These are phyloP conservation scores for Glonium stellatum DNA, from an alignment of 495 filamentous ascomycete species.

Conservation along the genomic window DNA sequence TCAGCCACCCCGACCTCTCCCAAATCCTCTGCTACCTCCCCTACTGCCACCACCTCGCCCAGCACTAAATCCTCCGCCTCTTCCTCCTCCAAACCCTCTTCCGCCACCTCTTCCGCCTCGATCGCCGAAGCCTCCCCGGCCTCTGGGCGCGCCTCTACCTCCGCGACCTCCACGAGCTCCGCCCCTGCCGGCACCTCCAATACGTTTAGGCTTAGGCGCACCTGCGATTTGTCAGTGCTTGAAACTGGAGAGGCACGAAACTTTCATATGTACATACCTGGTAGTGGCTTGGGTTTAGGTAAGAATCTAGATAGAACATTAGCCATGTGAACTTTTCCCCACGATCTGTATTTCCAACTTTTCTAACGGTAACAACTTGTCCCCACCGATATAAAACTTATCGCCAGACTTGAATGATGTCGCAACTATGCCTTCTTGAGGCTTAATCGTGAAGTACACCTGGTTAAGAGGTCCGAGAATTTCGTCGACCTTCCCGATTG, in stretches of 20 bases:
- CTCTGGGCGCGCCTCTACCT: slow-evolving; percentile 14
- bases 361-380: slow-evolving; percentile 91
- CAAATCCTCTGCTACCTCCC: slow-evolving; percentile 8
- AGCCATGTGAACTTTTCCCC: background rate
- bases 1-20: background rate
- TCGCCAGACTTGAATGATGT: slow-evolving; percentile 90
- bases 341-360: slow-evolving; percentile 42
- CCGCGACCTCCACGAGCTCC: slow-evolving; percentile 15
- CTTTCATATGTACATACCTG: slow-evolving; percentile 44
- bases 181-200: slow-evolving; percentile 46
- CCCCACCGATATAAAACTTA: slow-evolving; percentile 90
- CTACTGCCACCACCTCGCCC: slow-evolving; percentile 19
- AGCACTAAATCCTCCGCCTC: slow-evolving; percentile 21
- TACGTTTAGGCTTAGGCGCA: slow-evolving; percentile 52
- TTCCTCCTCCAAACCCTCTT: slow-evolving; percentile 23
- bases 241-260: slow-evolving; percentile 10
- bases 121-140: slow-evolving; percentile 24
- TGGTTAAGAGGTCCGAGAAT: slow-evolving; percentile 92
- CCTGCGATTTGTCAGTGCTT: slow-evolving; percentile 29
- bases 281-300: slow-evolving; percentile 83
- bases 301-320: slow-evolving; percentile 56
- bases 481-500: slow-evolving; percentile 90
- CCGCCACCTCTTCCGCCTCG: slow-evolving; percentile 26
- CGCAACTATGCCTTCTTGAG: slow-evolving; percentile 89
- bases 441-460: slow-evolving; percentile 97